phyloP scores from a whole-genome alignment of 164 flowering plant genomes.

The Protea cynaroides region DNA sequence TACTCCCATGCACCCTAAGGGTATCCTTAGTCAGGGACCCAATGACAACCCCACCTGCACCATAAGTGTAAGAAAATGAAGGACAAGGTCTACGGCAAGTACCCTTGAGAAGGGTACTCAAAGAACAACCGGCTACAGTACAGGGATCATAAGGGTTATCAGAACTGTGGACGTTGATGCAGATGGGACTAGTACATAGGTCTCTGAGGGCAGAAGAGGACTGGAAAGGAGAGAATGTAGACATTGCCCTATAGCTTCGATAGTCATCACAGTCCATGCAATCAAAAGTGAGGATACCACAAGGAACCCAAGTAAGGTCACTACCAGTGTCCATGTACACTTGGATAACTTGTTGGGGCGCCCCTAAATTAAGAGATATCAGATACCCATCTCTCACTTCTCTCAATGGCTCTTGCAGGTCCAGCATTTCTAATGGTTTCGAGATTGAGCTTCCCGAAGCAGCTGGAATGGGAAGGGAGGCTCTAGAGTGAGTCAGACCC shows the following conservation, averaged over 20 bases:
- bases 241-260: slow-evolving; percentile 28
- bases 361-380: slow-evolving; percentile 54
- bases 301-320: slow-evolving; percentile 84
- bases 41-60: slow-evolving; percentile 45
- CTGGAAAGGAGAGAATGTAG: slow-evolving; percentile 43
- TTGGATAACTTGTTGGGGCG: slow-evolving; percentile 62
- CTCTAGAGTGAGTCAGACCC: slow-evolving; percentile 42
- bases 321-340: slow-evolving; percentile 77
- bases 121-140: slow-evolving; percentile 52
- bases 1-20: slow-evolving; percentile 38
- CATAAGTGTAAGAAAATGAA: slow-evolving; percentile 69
- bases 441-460: slow-evolving; percentile 6
- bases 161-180: slow-evolving; percentile 55
- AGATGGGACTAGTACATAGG: slow-evolving; percentile 43
- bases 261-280: slow-evolving; percentile 64
- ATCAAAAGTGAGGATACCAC: slow-evolving; percentile 59
- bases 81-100: slow-evolving; percentile 67
- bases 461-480: slow-evolving; percentile 15
- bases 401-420: slow-evolving; percentile 53
- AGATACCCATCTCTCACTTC: slow-evolving; percentile 65
- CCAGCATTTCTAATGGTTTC: slow-evolving; percentile 22
- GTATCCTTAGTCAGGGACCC: slow-evolving; percentile 54
- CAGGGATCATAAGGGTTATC: slow-evolving; percentile 59
- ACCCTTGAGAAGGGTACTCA: slow-evolving; percentile 36
- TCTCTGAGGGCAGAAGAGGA: slow-evolving; percentile 52